Base-by-base conservation (phyloP, 139 green algal genomes). In the Closterium sp. region DNA sequence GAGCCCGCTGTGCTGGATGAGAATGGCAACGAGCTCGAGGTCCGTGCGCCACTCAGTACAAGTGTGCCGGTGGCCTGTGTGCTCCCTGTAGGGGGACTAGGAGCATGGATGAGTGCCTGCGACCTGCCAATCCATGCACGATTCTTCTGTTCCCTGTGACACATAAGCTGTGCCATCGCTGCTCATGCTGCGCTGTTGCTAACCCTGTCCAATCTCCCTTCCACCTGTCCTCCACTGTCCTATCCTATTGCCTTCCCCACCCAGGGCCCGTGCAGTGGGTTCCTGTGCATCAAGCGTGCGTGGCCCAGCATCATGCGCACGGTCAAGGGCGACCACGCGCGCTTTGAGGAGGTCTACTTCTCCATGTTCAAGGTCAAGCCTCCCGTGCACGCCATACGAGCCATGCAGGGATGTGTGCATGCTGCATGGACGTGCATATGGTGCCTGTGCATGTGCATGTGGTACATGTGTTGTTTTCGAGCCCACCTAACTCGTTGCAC, bases 311-410 rank as follows among this genome's bases (percentile, higher is more conserved):
- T 97, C 88, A 97, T 97, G 93, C 95, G 98, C 93, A 98, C 97
- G 1, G 88, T 99, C 32, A 91, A 93, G n/a, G 96, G 96, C 23
- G 97, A 99, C 94, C 98, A 99, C 88, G 91, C 34, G 8, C 96
- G 98, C 34, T 99, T 97, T 91, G 97, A 99, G 96, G 69, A 93
- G 38, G 98, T 96, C 38, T 99, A 99, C 96, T 99, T 99, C 93
- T 90, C 90, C 10, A 91, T 90, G 25, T 94, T 93, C 88, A 92
- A 94, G 38, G 91, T 93, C 21, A 34, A 55, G 28, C 91, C 95
- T n/a, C n/a, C n/a, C n/a, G n/a, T n/a, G n/a, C n/a, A n/a, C n/a
- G n/a, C n/a, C 8, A 2, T 28, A 28, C 30, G 25, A 21, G 83
- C 30, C 28, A 19, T 32, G n/a, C 28, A 85, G 23, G 30, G 19